These are phyloP conservation scores for Linderina pennispora DNA, from an alignment of 192 early-diverging fungal genomes.

Conservation along the genomic window DNA sequence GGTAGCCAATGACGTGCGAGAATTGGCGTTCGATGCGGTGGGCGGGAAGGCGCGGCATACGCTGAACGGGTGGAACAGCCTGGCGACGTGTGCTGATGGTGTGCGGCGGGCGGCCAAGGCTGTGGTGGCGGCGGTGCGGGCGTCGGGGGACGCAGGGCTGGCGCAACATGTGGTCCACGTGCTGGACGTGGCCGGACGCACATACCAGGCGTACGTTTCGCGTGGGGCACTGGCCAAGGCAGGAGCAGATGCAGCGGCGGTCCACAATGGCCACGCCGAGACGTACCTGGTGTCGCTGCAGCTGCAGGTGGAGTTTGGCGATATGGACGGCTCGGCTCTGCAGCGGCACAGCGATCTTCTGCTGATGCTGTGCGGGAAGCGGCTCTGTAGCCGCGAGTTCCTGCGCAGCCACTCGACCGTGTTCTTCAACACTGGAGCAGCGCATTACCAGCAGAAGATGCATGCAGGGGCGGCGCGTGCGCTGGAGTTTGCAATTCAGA, in stretches of 20 bases:
- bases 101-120: slow-evolving; percentile 13
- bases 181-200: slow-evolving; percentile 10
- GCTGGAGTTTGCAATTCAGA: slow-evolving; percentile 22
- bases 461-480: slow-evolving; percentile 13
- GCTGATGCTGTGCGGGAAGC: slow-evolving; percentile 9
- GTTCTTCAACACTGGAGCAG: slow-evolving; percentile 34
- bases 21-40: slow-evolving; percentile 3
- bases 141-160: neutral
- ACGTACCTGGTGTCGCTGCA: slow-evolving; percentile 20
- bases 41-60: slow-evolving; percentile 12
- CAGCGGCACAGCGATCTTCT: slow-evolving; percentile 10
- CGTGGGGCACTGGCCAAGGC: slow-evolving; percentile 35
- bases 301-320: slow-evolving; percentile 14
- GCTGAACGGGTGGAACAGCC: slow-evolving; percentile 31
- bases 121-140: slow-evolving; percentile 4
- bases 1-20: neutral
- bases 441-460: slow-evolving; percentile 32
- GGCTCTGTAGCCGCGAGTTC: slow-evolving; percentile 12
- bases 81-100: slow-evolving; percentile 30
- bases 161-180: neutral
- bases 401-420: slow-evolving; percentile 42
- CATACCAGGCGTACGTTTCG: slow-evolving; percentile 27
- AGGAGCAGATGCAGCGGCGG: slow-evolving; percentile 3
- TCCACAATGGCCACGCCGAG: slow-evolving; percentile 21
- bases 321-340: neutral